Evolutionary conservation across 805 yeast genomes (phyloP).

Genomic region (Saccharomycopsis selenospora): DNA sequence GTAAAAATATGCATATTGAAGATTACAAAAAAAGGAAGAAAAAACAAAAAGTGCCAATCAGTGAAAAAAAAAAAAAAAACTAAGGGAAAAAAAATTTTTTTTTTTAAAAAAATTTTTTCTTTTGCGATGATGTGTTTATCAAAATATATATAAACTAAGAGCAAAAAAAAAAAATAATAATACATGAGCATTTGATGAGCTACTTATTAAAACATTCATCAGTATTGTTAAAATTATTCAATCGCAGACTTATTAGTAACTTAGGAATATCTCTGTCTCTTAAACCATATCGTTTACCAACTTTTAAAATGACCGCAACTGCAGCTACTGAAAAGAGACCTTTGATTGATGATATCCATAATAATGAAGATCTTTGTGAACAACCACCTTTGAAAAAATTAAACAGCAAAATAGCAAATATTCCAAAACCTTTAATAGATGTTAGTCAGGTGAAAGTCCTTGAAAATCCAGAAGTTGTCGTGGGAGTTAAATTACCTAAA

Average conservation of each 20-base stretch:
- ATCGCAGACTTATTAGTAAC: no score
- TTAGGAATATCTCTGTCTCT: no score
- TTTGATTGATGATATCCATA: not conserved
- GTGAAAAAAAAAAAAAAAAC: no score
- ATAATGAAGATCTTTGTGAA: not conserved
- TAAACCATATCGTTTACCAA: not conserved
- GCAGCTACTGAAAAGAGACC: constrained; percentile 1
- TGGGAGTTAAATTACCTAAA: constrained; percentile 8
- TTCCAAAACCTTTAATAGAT: not conserved
- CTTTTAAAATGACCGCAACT: not conserved
- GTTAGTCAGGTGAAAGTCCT: constrained; percentile 1
- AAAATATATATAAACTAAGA: not conserved
- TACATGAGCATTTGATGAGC: not conserved
- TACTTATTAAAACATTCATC: not conserved
- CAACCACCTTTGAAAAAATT: not conserved
- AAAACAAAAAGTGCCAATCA: no score
- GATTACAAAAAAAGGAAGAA: not conserved
- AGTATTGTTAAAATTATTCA: no score
- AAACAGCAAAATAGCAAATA: not conserved
- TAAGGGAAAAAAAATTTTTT: no score
- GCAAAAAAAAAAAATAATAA: not conserved
- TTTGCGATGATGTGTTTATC: no score
- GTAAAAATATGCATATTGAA: not conserved
- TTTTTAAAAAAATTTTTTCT: no score
- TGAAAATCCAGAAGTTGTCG: not conserved